Evolutionary conservation across 2,329 filamentous ascomycete genomes (phyloP).

Genomic region (Trichophyton equinum): DNA sequence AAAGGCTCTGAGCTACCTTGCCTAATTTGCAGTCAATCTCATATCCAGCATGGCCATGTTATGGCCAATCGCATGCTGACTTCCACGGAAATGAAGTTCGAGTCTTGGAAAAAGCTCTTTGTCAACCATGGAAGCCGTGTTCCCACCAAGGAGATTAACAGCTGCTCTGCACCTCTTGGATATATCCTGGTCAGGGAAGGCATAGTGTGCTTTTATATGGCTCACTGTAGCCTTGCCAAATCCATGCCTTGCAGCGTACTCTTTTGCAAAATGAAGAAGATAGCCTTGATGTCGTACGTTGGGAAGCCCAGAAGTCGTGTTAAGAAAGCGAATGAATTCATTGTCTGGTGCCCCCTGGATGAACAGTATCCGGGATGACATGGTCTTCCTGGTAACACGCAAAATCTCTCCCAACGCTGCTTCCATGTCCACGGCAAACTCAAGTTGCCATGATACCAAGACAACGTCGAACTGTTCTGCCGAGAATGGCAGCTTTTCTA

Average conservation of each 20-base stretch:
- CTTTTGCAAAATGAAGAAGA: background rate
- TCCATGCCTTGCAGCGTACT: background rate
- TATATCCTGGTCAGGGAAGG: background rate
- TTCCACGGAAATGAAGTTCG: background rate
- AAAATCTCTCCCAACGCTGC: conserved; percentile 1
- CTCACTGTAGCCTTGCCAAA: background rate
- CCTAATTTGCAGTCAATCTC: background rate
- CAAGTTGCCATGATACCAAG: conserved; percentile 1
- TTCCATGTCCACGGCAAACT: background rate
- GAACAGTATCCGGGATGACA: conserved; percentile 2
- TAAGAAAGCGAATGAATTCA: conserved; percentile 3
- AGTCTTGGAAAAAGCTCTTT: background rate
- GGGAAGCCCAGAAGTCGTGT: conserved; percentile 3
- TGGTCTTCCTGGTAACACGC: conserved; percentile 1
- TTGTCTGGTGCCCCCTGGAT: conserved; percentile 7
- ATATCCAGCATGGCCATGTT: background rate
- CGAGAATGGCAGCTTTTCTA: conserved; percentile 5
- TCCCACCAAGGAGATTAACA: background rate
- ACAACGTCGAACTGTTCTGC: conserved; percentile 5
- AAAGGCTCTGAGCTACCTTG: background rate
- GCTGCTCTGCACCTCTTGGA: background rate
- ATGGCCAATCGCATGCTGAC: background rate
- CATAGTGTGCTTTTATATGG: background rate
- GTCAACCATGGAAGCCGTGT: background rate
- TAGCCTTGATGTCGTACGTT: conserved; percentile 2